These are phyloP conservation scores for Vitis cinerea DNA, from an alignment of 164 flowering plant species.

Conservation along the genomic window DNA sequence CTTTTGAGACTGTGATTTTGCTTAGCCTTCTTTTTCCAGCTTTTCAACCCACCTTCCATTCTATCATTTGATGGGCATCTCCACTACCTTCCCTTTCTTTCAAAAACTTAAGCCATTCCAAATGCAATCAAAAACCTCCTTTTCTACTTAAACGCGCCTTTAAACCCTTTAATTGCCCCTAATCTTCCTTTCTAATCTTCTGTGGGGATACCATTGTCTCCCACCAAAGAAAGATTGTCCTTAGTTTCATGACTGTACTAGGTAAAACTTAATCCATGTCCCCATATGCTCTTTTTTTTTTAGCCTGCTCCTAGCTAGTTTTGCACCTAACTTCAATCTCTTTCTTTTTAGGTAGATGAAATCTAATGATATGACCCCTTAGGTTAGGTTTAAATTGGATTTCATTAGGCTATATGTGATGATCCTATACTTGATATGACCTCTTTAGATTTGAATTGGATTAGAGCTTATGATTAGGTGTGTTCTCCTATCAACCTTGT, in stretches of 20 bases:
- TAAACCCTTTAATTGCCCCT: background rate
- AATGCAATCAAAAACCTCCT: background rate
- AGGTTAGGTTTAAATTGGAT: background rate
- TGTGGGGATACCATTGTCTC: constrained; percentile 2
- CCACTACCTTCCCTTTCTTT: background rate
- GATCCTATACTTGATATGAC: background rate
- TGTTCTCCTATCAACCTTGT: background rate
- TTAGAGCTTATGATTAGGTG: background rate
- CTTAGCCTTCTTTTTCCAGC: background rate
- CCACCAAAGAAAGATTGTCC: background rate
- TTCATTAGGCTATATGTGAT: background rate
- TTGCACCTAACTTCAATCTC: background rate
- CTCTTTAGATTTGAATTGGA: background rate
- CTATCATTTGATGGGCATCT: background rate
- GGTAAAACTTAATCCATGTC: background rate
- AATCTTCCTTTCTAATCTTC: background rate
- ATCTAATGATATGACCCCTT: background rate
- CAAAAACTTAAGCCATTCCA: background rate
- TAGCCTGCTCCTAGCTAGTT: background rate
- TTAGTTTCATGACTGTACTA: background rate
- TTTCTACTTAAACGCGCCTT: background rate
- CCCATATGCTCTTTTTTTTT: background rate
- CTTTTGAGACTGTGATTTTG: background rate
- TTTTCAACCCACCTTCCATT: background rate
- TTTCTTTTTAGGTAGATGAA: background rate